Evolutionary conservation across 2,329 filamentous ascomycete genomes (phyloP).

Genomic region (Aspergillus proliferans): DNA sequence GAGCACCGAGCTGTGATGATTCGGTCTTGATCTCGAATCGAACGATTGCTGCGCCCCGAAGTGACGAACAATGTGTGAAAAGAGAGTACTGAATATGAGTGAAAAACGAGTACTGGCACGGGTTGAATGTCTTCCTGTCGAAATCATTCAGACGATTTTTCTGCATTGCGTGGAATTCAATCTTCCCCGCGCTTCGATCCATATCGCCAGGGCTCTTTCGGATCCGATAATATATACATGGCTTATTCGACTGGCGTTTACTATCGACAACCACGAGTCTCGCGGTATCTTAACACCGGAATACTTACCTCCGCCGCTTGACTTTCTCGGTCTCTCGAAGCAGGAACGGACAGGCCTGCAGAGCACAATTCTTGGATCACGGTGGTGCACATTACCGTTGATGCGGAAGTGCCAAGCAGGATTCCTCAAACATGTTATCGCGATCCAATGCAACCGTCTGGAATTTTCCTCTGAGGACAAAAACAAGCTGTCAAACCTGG

Average conservation of each 20-base stretch:
- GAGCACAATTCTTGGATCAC: slow-evolving; percentile 29
- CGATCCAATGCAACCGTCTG: slow-evolving; percentile 22
- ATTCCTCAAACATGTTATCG: slow-evolving; percentile 30
- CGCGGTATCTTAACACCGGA: slow-evolving; percentile 26
- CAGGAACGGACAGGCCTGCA: slow-evolving; percentile 30
- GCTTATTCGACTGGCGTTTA: slow-evolving; percentile 40
- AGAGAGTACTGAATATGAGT: neutral
- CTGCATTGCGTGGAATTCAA: slow-evolving; percentile 44
- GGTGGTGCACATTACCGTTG: slow-evolving; percentile 36
- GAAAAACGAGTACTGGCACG: slow-evolving; percentile 13
- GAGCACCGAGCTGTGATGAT: too few relatives aligned
- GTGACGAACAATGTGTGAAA: neutral
- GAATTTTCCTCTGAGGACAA: slow-evolving; percentile 21
- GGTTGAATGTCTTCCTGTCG: slow-evolving; percentile 43
- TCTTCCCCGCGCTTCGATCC: slow-evolving; percentile 38
- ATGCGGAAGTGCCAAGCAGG: slow-evolving; percentile 35
- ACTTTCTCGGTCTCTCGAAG: slow-evolving; percentile 26
- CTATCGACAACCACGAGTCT: slow-evolving; percentile 28
- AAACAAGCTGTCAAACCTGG: too few relatives aligned
- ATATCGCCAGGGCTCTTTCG: slow-evolving; percentile 36
- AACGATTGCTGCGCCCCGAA: neutral
- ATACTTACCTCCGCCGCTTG: slow-evolving; percentile 33
- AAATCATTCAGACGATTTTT: slow-evolving; percentile 49
- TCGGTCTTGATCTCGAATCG: too few relatives aligned
- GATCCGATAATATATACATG: slow-evolving; percentile 37